Evolutionary conservation across 768 basidiomycete genomes (phyloP).

Genomic region (Lentinula boryana): DNA sequence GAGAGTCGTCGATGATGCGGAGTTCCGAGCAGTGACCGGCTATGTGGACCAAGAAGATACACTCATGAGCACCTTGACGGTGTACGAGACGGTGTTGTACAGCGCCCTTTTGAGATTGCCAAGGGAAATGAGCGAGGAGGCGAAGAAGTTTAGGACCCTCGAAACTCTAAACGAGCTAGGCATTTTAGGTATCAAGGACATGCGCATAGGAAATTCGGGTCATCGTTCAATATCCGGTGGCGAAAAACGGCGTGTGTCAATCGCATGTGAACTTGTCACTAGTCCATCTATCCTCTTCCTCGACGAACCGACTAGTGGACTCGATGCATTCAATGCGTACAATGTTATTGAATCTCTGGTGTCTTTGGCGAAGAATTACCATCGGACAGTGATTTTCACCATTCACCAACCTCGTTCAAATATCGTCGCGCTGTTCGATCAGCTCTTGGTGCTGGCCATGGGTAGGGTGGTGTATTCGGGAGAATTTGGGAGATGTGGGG

Average conservation of each 20-base stretch:
- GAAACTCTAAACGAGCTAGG: slow-evolving; percentile 97
- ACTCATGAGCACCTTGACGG: slow-evolving; percentile 93
- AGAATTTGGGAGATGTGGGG: slow-evolving; percentile 65
- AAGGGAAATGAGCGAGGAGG: slow-evolving; percentile 89
- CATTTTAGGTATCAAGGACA: slow-evolving; percentile 85
- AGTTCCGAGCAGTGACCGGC: slow-evolving; percentile 84
- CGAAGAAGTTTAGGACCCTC: slow-evolving; percentile 90
- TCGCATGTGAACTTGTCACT: slow-evolving; percentile 97
- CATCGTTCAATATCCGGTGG: slow-evolving; percentile 93
- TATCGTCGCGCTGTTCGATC: slow-evolving; percentile 94
- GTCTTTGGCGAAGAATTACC: slow-evolving; percentile 80
- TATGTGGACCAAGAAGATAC: slow-evolving; percentile 99
- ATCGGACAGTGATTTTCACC: slow-evolving; percentile 94
- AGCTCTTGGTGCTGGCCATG: slow-evolving; percentile 77
- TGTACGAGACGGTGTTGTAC: slow-evolving; percentile 96
- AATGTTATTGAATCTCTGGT: slow-evolving; percentile 90
- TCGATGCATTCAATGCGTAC: slow-evolving; percentile 93
- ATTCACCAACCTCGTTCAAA: slow-evolving; percentile 98
- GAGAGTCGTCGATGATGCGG: slow-evolving; percentile 59
- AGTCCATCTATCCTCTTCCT: slow-evolving; percentile 94
- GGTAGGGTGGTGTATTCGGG: slow-evolving; percentile 87
- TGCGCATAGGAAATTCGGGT: slow-evolving; percentile 84
- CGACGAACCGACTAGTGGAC: slow-evolving; percentile 95
- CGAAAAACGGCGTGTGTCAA: slow-evolving; percentile 94
- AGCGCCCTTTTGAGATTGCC: slow-evolving; percentile 88